Evolutionary conservation across 345 rosid genomes (phyloP), one percentile per base, ranked within the genome.

Genomic region (Lepidium sativum): DNA sequence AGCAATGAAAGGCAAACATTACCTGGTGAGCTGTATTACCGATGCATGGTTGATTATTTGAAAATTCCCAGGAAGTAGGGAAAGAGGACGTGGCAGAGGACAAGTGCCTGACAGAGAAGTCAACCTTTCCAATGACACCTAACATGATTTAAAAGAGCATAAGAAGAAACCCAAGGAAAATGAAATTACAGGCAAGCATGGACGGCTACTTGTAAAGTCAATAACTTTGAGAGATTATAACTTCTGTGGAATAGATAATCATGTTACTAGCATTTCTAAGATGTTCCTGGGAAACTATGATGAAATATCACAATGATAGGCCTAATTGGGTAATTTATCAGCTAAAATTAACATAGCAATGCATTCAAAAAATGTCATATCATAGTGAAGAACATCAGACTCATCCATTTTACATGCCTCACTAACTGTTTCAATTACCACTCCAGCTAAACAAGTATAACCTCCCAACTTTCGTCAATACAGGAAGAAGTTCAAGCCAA

Each of bases 61-160:
- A 69, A 76, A 78, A 83, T 0, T 65, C 76, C 96, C 95, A 95
- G 4, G 68, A 57, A 74, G 81, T 79, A 2, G 97, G 99, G 69
- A 95, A 91, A 53, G 68, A 54, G 45, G 89, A 69, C 13, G 97
- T 83, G 45, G 80, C 62, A 9, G 99, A 95, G 48, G 99, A 77
- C 39, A 95, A 85, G 76, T 95, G 99, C 81, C 88, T 88, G 39
- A 95, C 99, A 54, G 89, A 79, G 75, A 95, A 95, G 73, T 95
- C 99, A 61, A 91, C 99, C 86, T 88, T 91, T 56, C 99, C 99
- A 75, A 84, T 76, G 32, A 90, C 75, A 60, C 97, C 99, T 95
- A 67, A 68, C 18, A 78, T 17, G 12, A 20, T 56, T 40, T 50
- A 42, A 32, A 65, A 60, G 27, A 29, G 33, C 21, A 54, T 60